Evolutionary conservation across 1,284 basidiomycete species (phyloP).

Genomic region (Sanghuangporus weigelae): DNA sequence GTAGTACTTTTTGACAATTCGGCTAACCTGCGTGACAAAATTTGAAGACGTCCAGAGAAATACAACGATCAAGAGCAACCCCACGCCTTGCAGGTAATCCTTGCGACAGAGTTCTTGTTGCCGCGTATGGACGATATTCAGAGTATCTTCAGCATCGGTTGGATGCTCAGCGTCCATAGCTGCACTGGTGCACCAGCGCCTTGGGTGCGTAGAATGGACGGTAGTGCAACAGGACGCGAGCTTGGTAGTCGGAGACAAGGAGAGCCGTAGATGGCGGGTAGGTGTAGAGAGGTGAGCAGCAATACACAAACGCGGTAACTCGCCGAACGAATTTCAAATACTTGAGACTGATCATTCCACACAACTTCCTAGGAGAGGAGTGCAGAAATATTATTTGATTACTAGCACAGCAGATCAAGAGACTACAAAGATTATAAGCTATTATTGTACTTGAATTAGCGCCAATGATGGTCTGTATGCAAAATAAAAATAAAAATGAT

Average conservation of each 20-base stretch:
- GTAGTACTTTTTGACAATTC: neutral
- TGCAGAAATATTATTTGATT: neutral
- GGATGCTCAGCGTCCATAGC: slow-evolving; percentile 5
- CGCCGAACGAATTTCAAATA: neutral
- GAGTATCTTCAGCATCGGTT: neutral
- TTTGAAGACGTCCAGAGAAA: slow-evolving; percentile 80
- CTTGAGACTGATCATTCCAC: too few species aligned
- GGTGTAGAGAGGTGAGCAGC: neutral
- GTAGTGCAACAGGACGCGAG: neutral
- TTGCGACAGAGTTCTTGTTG: slow-evolving; percentile 21
- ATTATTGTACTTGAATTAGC: slow-evolving; percentile 1
- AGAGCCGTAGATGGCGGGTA: neutral
- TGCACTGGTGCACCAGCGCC: neutral
- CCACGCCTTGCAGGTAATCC: slow-evolving; percentile 68
- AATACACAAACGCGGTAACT: neutral
- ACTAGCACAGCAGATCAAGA: neutral
- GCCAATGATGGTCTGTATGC: neutral
- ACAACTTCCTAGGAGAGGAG: too few species aligned
- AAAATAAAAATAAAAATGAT: neutral
- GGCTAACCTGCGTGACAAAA: slow-evolving; percentile 70
- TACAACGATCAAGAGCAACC: slow-evolving; percentile 73
- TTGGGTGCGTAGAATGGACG: neutral
- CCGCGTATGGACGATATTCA: neutral
- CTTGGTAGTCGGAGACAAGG: neutral
- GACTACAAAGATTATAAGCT: neutral